Evolutionary conservation across 2,329 filamentous ascomycete species (phyloP).

Genomic region (Colletotrichum musicola): DNA sequence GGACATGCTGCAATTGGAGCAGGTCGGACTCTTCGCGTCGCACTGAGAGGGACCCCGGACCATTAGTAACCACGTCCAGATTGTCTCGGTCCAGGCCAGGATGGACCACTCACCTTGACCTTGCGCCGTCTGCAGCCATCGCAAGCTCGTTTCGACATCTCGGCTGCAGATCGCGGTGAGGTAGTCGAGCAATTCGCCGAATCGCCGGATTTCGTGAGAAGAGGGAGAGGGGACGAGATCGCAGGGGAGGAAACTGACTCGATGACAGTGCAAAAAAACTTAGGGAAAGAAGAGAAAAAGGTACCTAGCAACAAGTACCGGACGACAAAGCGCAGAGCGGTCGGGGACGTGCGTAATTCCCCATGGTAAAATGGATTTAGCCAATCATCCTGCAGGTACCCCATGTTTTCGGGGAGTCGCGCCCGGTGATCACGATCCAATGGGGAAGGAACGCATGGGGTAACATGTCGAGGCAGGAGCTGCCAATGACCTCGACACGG

Average conservation of each 20-base stretch:
- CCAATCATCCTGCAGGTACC: not conserved
- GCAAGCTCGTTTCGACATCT: slow-evolving; percentile 28
- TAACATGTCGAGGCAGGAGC: slow-evolving; percentile 15
- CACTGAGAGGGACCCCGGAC: not conserved
- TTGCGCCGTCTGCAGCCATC: slow-evolving; percentile 35
- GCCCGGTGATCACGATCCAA: not conserved
- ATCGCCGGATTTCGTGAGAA: not conserved
- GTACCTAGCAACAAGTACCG: too few relatives aligned
- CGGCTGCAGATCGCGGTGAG: rapidly evolving
- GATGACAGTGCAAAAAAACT: not conserved
- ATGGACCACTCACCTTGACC: slow-evolving; percentile 24
- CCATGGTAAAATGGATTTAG: not conserved
- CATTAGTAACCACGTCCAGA: not conserved
- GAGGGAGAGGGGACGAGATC: not conserved
- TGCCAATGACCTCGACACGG: not conserved
- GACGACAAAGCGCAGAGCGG: not conserved
- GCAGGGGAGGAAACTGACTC: slow-evolving; percentile 9
- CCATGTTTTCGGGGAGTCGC: slow-evolving; percentile 17
- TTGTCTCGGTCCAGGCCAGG: not conserved
- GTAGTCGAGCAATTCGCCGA: slow-evolving; percentile 14
- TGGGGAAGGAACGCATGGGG: slow-evolving; percentile 9
- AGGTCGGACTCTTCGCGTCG: slow-evolving; percentile 6
- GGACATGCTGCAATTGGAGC: slow-evolving; percentile 20
- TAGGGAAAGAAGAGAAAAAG: too few relatives aligned
- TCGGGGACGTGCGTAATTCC: not conserved